phyloP scores from a whole-genome alignment of 202 grass and related monocot genomes.

The Panicum hallii region DNA sequence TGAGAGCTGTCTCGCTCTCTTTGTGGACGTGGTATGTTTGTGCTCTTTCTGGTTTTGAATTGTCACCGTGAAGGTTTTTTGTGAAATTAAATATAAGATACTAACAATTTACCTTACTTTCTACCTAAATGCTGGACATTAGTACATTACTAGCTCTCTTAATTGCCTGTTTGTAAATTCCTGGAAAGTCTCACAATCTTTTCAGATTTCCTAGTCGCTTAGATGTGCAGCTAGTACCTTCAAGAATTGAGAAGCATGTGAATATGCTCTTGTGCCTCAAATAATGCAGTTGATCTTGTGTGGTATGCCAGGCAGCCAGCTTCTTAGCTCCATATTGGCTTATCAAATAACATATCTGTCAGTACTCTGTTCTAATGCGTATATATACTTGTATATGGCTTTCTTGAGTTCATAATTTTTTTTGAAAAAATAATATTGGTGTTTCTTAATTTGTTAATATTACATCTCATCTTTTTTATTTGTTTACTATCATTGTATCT shows the following conservation, averaged over 20 bases:
- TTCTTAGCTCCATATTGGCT: slow-evolving; percentile 9
- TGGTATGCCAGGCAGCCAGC: background rate
- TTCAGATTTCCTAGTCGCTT: slow-evolving; percentile 18
- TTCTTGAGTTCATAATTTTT: background rate
- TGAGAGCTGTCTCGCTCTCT: background rate
- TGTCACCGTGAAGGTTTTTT: background rate
- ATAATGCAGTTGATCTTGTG: slow-evolving; percentile 3
- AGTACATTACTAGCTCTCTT: background rate
- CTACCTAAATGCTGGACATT: background rate
- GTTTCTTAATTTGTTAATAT: background rate
- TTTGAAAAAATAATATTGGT: background rate
- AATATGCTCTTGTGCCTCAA: slow-evolving; percentile 16
- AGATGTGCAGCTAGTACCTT: background rate
- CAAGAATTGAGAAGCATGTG: slow-evolving; percentile 18
- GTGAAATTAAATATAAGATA: background rate
- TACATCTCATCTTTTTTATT: background rate
- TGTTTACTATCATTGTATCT: background rate
- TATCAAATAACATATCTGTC: background rate
- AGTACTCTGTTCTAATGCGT: slow-evolving; percentile 1
- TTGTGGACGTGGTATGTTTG: background rate
- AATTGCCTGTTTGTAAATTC: background rate
- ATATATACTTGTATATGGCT: background rate
- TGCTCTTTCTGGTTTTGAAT: slow-evolving; percentile 8
- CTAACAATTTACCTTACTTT: background rate
- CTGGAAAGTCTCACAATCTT: background rate